These are phyloP conservation scores for Yamadazyma spencermartinsiae DNA, from an alignment of 1,139 yeast genomes.

Conservation along the genomic window DNA sequence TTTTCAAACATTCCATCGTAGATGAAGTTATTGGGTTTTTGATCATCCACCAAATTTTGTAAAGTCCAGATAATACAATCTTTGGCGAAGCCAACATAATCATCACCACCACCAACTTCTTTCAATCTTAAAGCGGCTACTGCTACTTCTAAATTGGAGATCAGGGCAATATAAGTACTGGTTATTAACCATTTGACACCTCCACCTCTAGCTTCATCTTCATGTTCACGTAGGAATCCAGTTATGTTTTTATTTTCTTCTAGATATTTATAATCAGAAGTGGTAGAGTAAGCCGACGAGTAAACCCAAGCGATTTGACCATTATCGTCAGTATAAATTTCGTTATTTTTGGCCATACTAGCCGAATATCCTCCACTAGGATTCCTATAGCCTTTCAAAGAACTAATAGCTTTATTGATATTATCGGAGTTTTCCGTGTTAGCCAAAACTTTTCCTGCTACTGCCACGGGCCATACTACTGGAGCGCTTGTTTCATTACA, in stretches of 20 bases:
- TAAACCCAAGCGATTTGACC: slow-evolving; percentile 37
- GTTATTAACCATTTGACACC: slow-evolving; percentile 33
- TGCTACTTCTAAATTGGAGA: slow-evolving; percentile 37
- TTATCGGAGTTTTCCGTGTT: slow-evolving; percentile 15
- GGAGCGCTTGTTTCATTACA: slow-evolving; percentile 17
- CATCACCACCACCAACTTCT: slow-evolving; percentile 8
- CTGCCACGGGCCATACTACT: slow-evolving; percentile 29
- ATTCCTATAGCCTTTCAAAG: slow-evolving; percentile 22
- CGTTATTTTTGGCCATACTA: slow-evolving; percentile 27
- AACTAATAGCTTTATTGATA: slow-evolving; percentile 14
- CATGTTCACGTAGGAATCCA: slow-evolving; percentile 13
- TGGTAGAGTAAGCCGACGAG: slow-evolving; percentile 23
- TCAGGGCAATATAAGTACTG: slow-evolving; percentile 33
- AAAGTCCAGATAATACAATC: slow-evolving; percentile 26
- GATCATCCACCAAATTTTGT: slow-evolving; percentile 27
- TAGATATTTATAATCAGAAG: slow-evolving; percentile 11
- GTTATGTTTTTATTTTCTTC: slow-evolving; percentile 9
- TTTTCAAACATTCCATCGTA: slow-evolving; percentile 30
- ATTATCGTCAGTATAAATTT: slow-evolving; percentile 38
- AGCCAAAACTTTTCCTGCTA: slow-evolving; percentile 25
- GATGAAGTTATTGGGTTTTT: slow-evolving; percentile 20
- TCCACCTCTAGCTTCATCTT: slow-evolving; percentile 23
- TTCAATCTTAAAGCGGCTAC: slow-evolving; percentile 33
- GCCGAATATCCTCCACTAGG: slow-evolving; percentile 32
- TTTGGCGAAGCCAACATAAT: slow-evolving; percentile 18